Evolutionary conservation across 768 basidiomycete genomes (phyloP).

Genomic region (Chiua virens): DNA sequence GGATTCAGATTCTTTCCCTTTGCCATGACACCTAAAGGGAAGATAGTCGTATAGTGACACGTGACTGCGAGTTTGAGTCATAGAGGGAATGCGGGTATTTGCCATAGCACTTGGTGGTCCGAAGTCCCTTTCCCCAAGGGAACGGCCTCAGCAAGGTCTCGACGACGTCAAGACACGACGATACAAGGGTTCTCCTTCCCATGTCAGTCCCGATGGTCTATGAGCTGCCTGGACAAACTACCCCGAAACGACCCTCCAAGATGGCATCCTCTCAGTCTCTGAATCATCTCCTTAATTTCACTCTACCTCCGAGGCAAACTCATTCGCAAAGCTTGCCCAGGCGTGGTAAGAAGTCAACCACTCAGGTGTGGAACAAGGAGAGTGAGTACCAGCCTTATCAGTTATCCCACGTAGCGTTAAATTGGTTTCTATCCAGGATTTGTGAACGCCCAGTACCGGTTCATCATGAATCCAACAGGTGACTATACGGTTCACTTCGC

Average conservation of each 20-base stretch:
- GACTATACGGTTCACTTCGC: conserved; percentile 94
- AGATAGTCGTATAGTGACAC: conserved; percentile 13
- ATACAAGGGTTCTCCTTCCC: conserved; percentile 14
- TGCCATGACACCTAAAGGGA: conserved; percentile 49
- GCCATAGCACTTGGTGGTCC: conserved; percentile 22
- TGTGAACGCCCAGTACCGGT: conserved; percentile 94
- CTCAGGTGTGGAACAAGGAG: conserved; percentile 84
- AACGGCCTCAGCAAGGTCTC: conserved; percentile 36
- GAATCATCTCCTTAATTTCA: conserved; percentile 93
- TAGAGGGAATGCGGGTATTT: neutral
- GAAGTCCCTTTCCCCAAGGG: conserved; percentile 51
- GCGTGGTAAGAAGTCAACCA: conserved; percentile 70
- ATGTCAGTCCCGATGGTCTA: conserved; percentile 31
- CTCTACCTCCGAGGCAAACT: conserved; percentile 82
- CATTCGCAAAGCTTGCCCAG: conserved; percentile 62
- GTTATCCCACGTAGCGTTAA: conserved; percentile 14
- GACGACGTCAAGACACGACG: conserved; percentile 8
- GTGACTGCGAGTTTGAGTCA: conserved; percentile 29
- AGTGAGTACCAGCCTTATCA: conserved; percentile 54
- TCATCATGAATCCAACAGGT: conserved; percentile 92
- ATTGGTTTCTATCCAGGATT: conserved; percentile 59
- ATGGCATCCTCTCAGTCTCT: conserved; percentile 63
- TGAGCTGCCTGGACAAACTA: conserved; percentile 30
- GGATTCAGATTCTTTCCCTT: conserved; percentile 89
- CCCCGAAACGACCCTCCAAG: conserved; percentile 63